These are phyloP conservation scores for Suillus variegatus DNA, from an alignment of 768 basidiomycete genomes.

Conservation along the genomic window DNA sequence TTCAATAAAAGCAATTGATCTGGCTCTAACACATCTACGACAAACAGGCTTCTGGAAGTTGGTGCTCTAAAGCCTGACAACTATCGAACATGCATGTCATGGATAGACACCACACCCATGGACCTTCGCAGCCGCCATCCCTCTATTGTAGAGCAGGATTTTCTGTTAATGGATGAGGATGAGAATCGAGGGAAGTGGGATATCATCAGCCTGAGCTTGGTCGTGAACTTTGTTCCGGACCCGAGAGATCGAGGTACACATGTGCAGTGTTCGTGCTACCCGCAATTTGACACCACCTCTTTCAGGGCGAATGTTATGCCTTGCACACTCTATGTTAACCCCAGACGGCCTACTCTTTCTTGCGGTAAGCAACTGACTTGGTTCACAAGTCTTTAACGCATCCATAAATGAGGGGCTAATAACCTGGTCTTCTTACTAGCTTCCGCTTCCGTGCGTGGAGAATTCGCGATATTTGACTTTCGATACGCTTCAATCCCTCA, in stretches of 20 bases:
- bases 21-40: neutral
- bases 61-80: conserved; percentile 88
- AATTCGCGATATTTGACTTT: conserved; percentile 85
- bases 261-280: neutral
- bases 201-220: conserved; percentile 81
- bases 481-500: conserved; percentile 55
- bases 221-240: conserved; percentile 86
- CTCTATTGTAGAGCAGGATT: conserved; percentile 82
- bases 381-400: neutral
- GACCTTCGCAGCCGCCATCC: conserved; percentile 87
- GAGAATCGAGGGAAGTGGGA: conserved; percentile 67
- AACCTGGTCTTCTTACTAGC: conserved; percentile 41
- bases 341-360: conserved; percentile 66
- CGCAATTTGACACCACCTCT: conserved; percentile 4
- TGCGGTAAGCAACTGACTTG: conserved; percentile 47
- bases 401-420: neutral
- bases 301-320: conserved; percentile 69
- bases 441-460: conserved; percentile 80
- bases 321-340: conserved; percentile 58
- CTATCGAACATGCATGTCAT: conserved; percentile 61
- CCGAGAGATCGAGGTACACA: conserved; percentile 69
- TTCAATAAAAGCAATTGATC: neutral
- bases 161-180: conserved; percentile 59
- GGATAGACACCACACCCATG: conserved; percentile 77
- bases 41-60: conserved; percentile 76